phyloP scores from a whole-genome alignment of 257 asterid species.

The Rehmannia glutinosa region DNA sequence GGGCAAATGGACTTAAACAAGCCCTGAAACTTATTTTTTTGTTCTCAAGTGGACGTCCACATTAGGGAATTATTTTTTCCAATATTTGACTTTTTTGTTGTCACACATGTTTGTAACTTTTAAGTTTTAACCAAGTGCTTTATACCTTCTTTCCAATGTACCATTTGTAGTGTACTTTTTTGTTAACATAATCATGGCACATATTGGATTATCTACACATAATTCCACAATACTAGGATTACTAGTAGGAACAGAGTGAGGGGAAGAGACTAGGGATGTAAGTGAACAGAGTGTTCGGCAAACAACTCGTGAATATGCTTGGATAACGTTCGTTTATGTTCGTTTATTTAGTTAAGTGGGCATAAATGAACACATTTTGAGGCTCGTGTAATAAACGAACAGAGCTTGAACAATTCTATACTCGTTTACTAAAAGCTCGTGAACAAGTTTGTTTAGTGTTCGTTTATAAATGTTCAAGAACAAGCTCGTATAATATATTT shows the following conservation, averaged over 20 bases:
- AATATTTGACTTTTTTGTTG: slow-evolving; percentile 13
- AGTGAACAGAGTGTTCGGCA: too few relatives aligned
- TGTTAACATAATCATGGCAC: not conserved
- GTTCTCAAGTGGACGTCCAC: slow-evolving; percentile 30
- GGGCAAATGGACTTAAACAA: not conserved
- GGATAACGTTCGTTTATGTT: too few relatives aligned
- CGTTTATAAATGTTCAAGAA: too few relatives aligned
- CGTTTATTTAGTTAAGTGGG: too few relatives aligned
- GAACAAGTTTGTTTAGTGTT: too few relatives aligned
- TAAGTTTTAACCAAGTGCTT: slow-evolving; percentile 9
- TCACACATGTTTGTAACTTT: slow-evolving; percentile 8
- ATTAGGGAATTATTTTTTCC: not conserved
- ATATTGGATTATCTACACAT: not conserved
- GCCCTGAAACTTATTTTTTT: not conserved
- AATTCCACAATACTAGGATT: not conserved
- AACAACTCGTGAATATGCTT: too few relatives aligned
- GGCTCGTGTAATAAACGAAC: too few relatives aligned
- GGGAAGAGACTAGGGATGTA: too few relatives aligned
- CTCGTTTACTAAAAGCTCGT: too few relatives aligned
- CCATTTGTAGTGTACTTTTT: slow-evolving; percentile 3
- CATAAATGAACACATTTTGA: too few relatives aligned
- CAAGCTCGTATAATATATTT: too few relatives aligned
- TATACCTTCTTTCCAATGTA: not conserved
- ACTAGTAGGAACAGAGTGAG: not conserved
- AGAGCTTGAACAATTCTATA: too few relatives aligned